Conservation (phyloP, 2,329 filamentous ascomycete species). For the Fusarium odoratissimum region DNA sequence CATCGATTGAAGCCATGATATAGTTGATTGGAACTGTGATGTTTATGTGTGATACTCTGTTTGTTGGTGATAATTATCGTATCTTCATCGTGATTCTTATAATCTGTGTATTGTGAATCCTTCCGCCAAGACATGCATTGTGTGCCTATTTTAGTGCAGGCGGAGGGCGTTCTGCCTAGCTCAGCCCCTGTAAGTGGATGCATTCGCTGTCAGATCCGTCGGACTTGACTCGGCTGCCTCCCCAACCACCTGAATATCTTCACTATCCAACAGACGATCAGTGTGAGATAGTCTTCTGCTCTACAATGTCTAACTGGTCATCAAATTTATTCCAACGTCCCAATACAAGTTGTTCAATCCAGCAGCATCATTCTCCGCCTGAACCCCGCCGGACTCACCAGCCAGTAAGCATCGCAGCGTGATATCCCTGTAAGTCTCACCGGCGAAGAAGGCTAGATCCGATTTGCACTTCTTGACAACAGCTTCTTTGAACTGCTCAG, state of each 20-base stretch:
- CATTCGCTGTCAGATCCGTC: not conserved
- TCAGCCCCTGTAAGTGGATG: constrained; percentile 5
- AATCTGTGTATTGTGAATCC: not conserved
- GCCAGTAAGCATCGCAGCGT: not conserved
- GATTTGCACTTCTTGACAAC: not conserved
- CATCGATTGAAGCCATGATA: not conserved
- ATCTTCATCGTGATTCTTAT: not conserved
- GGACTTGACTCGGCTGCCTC: not conserved
- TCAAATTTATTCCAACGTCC: constrained; percentile 6
- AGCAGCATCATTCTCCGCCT: not conserved
- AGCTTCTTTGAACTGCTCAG: not conserved
- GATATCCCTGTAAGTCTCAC: constrained; percentile 5
- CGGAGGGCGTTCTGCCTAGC: constrained; percentile 3
- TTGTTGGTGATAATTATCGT: fast-evolving
- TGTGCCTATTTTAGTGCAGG: constrained; percentile 1
- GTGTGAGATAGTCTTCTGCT: fast-evolving
- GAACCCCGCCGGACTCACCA: not conserved
- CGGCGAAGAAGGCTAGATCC: not conserved
- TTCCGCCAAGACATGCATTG: not conserved
- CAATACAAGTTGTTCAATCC: constrained; percentile 12
- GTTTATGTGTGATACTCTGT: fast-evolving
- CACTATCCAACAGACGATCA: fast-evolving
- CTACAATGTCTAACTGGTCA: not conserved
- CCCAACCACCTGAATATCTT: not conserved
- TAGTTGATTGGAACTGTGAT: no score